phyloP scores from a whole-genome alignment of 768 basidiomycete species.

The Clitopilus hobsonii region DNA sequence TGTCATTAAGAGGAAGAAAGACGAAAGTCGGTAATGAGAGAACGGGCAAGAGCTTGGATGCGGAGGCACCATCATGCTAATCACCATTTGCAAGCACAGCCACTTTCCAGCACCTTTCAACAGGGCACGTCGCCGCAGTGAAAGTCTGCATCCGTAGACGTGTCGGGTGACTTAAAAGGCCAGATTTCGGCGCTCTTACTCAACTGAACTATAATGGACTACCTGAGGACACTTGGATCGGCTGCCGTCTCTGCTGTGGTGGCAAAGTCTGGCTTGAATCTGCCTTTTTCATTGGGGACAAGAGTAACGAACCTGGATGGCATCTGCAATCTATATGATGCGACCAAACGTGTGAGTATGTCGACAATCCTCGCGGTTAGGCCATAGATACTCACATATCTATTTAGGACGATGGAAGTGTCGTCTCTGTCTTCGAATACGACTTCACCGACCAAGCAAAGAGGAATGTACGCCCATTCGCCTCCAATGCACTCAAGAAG shows the following conservation, averaged over 20 bases:
- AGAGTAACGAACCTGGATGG: constrained; percentile 66
- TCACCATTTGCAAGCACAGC: constrained; percentile 6
- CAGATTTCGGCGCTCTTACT: neutral
- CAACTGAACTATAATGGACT: constrained; percentile 54
- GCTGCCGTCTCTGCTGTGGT: constrained; percentile 89
- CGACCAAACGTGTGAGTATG: constrained; percentile 68
- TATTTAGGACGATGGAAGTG: constrained; percentile 78
- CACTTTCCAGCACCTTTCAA: constrained; percentile 1
- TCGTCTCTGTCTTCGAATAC: constrained; percentile 90
- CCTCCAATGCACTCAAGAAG: constrained; percentile 87
- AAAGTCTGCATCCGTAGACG: neutral
- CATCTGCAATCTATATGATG: constrained; percentile 86
- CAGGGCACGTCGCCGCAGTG: constrained; percentile 2
- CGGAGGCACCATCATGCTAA: neutral
- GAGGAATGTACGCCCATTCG: constrained; percentile 65
- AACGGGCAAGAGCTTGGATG: neutral
- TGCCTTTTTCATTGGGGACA: constrained; percentile 81
- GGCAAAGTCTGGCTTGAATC: constrained; percentile 85
- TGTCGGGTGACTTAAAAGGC: neutral
- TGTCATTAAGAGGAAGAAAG: neutral
- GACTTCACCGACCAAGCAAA: constrained; percentile 61
- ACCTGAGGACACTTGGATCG: constrained; percentile 75
- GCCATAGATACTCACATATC: constrained; percentile 4
- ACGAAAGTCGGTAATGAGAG: neutral
- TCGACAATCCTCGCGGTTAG: constrained; percentile 8